Evolutionary conservation across 306 rosid species (phyloP), one percentile per base, ranked within the genome.

Genomic region (Lotus japonicus): DNA sequence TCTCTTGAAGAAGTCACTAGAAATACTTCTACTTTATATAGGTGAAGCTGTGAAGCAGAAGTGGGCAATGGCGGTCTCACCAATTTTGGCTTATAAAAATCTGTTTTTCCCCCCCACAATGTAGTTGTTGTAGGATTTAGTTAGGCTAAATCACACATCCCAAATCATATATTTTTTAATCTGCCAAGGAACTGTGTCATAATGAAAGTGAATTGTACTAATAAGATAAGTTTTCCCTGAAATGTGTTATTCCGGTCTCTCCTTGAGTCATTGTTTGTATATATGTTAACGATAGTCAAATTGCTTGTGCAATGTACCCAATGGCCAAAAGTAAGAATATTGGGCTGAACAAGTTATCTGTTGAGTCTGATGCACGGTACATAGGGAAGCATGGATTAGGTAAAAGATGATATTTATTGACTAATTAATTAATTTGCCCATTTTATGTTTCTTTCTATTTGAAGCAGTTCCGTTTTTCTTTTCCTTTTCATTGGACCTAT

Each of bases 81-180:
- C 75, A 73, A 62, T 48, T 62, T 31, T 73, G 49, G 76, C 70
- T 56, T 58, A 56, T 70, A 42, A 43, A 42, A 5, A 15, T 46
- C 38, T 14, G 42, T 58, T 45, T 10, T 70, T 13, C 16, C 14
- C 15, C 28, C 21, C 54, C 69, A 53, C 10, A 18, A 58, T 11
- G 16, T 49, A 12, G 2, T 64, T 41, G 57, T 78, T 58, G 35
- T 5, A 21, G 61, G 55, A 71, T 43, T 21, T 53, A 62, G 19
- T 16, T 66, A 23, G 42, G 42, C 33, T 28, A 31, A 62, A 58
- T 43, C 21, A 58, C 26, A 44, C 56, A 23, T 57, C 63, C 38
- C 7, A 43, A 33, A 18, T 61, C 16, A 1, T 39, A 4, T 4
- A 5, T 16, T 35, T 21, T 15, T 60, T 61, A 58, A 48, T 41